These are phyloP conservation scores for Aspergillus heteromorphus DNA, from an alignment of 495 filamentous ascomycete species.

Conservation along the genomic window DNA sequence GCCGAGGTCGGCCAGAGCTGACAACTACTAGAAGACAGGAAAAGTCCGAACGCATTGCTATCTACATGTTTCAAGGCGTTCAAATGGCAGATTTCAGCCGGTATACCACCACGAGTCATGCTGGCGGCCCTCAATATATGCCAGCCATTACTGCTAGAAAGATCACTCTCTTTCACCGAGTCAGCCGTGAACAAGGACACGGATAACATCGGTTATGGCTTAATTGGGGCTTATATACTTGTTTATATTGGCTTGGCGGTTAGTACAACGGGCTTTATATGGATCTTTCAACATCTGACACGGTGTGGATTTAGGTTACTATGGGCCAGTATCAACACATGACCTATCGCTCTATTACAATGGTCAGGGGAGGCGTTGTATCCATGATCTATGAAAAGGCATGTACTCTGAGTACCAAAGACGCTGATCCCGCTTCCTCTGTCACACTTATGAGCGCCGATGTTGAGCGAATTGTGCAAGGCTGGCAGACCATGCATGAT, in stretches of 20 bases:
- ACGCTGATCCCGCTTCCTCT: constrained; percentile 45
- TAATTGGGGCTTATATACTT: constrained; percentile 59
- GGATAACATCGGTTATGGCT: constrained; percentile 53
- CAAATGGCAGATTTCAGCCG: constrained; percentile 41
- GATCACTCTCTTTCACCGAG: constrained; percentile 43
- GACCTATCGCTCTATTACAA: constrained; percentile 53
- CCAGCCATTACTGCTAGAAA: constrained; percentile 59
- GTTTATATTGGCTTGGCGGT: constrained; percentile 60
- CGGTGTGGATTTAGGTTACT: constrained; percentile 19
- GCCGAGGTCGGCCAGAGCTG: neutral
- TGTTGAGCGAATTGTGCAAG: constrained; percentile 48
- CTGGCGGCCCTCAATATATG: constrained; percentile 56
- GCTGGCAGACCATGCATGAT: constrained; percentile 48
- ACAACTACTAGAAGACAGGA: neutral
- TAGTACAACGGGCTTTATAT: constrained; percentile 44
- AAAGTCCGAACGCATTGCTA: constrained; percentile 34
- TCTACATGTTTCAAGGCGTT: constrained; percentile 40
- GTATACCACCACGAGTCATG: constrained; percentile 46
- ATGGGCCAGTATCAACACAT: constrained; percentile 50
- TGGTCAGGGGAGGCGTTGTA: constrained; percentile 54
- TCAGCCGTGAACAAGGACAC: constrained; percentile 32
- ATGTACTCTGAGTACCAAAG: constrained; percentile 33
- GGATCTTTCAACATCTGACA: constrained; percentile 13
- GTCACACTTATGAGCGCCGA: constrained; percentile 63
- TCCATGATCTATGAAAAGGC: constrained; percentile 52